Evolutionary conservation across 148 eudicot species (phyloP), one percentile per base, ranked within the genome.

Genomic region (Cornus controversa): DNA sequence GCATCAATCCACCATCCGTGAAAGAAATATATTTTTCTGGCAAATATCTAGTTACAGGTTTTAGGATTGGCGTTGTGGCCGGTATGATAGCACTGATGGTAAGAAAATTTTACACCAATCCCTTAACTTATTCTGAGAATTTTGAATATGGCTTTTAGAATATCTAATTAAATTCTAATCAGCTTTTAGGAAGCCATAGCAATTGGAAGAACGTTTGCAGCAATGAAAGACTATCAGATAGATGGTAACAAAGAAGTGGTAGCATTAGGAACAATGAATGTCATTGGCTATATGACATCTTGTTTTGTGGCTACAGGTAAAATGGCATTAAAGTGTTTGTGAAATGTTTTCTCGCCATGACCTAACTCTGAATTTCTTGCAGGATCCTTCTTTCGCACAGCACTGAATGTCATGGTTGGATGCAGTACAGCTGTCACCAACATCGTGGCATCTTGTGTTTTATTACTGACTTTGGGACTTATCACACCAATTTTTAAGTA

Each of bases 231-330:
- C 83, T 94, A 94, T 75, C 82, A 89, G n/a, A 28, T 94, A 37
- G 97, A 94, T 74, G 98, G 98, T 60, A 94, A 94, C 90, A 90
- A 87, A 86, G 98, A 94, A 83, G 92, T 94, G 98, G 78, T 92
- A 2, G 97, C 98, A 3, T 78, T 92, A 42, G 98, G 98, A 76
- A 82, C 87, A 11, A 94, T 94, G 98, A 94, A 94, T 50, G 74
- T 94, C 66, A 79, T 90, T 40, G 98, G 98, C 57, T 94, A 97
- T 11, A 81, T 91, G 90, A 90, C 98, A 42, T 94, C 98, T 67
- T 94, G 98, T 77, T 94, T 88, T 66, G 85, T 93, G 0, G 85
- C 97, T 11, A 94, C 98, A 74, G 98, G 98, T 91, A 74, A 22
- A 20, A 60, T 2, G 0, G 24, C 8, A 60, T 4, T 1, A 60